Evolutionary conservation across 441 rosid species (phyloP).

Genomic region (Syzygium syzygioides): DNA sequence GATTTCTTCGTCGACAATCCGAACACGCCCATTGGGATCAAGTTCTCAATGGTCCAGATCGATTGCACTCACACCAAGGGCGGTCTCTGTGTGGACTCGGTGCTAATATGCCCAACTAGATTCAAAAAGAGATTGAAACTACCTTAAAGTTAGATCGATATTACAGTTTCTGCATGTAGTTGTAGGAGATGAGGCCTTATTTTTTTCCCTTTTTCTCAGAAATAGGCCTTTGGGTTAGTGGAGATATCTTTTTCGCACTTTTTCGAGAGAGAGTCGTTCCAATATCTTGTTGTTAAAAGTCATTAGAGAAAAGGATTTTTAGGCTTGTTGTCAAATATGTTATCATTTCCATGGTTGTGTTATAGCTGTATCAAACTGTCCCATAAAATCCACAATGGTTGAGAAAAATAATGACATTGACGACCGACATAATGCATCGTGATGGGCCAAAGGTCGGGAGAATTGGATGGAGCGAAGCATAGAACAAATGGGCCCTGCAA

Average conservation of each 20-base stretch:
- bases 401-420: background rate
- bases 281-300: background rate
- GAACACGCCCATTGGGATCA: background rate
- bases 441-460: background rate
- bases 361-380: background rate
- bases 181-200: background rate
- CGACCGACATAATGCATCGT: background rate
- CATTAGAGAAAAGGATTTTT: background rate
- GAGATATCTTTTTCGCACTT: background rate
- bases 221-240: background rate
- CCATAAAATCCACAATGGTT: background rate
- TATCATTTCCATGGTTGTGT: background rate
- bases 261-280: background rate
- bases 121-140: background rate
- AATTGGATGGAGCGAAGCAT: background rate
- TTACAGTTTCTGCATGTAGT: background rate
- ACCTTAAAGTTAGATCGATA: background rate
- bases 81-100: slow-evolving; percentile 15
- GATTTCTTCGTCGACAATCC: slow-evolving; percentile 5
- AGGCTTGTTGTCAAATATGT: background rate
- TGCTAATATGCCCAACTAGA: slow-evolving; percentile 3
- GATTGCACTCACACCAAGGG: slow-evolving; percentile 17
- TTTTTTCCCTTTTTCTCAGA: background rate
- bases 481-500: background rate
- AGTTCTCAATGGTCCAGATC: slow-evolving; percentile 16